Evolutionary conservation across 1,284 basidiomycete species (phyloP).

Genomic region (Apiotrichum gracile): DNA sequence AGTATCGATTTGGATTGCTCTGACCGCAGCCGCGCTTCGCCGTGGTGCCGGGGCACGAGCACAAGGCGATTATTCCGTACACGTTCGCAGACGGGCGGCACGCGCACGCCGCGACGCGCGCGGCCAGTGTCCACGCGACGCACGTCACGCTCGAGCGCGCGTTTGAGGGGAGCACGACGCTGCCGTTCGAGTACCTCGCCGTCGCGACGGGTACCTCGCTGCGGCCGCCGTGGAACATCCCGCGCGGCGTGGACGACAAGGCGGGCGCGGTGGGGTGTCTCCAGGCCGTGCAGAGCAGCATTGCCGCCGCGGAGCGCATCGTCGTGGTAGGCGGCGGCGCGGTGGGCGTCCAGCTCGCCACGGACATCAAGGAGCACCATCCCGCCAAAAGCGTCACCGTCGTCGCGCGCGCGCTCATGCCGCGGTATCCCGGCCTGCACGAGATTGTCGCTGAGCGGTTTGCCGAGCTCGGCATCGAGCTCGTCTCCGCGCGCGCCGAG

Average conservation of each 20-base stretch:
- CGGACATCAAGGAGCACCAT: slow-evolving; percentile 60
- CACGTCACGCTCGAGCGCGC: slow-evolving; percentile 15
- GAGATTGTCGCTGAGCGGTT: slow-evolving; percentile 40
- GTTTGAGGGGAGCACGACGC: slow-evolving; percentile 7
- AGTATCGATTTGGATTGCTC: neutral
- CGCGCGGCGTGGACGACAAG: slow-evolving; percentile 14
- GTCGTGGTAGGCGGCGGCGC: slow-evolving; percentile 46
- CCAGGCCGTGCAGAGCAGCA: slow-evolving; percentile 23
- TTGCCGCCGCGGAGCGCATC: slow-evolving; percentile 23
- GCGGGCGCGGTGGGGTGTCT: slow-evolving; percentile 13
- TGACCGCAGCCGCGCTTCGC: slow-evolving; percentile 53
- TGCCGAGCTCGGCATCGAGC: slow-evolving; percentile 45
- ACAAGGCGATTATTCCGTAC: slow-evolving; percentile 61
- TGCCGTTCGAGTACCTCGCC: slow-evolving; percentile 37
- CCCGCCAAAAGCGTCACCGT: slow-evolving; percentile 59
- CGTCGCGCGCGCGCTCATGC: slow-evolving; percentile 62
- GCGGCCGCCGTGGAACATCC: slow-evolving; percentile 32
- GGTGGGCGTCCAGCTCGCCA: slow-evolving; percentile 56
- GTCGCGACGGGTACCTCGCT: slow-evolving; percentile 38
- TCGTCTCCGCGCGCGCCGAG: slow-evolving; percentile 40
- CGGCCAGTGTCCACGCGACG: slow-evolving; percentile 1
- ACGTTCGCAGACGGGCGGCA: too few species aligned
- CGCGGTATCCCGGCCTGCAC: slow-evolving; percentile 57
- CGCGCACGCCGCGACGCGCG: slow-evolving; percentile 12
- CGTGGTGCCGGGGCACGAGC: slow-evolving; percentile 61